Percentiles rank a stretch among this genome's conserved stretches.
These are phyloP conservation scores for Alternaria atra DNA, from an alignment of 2,329 filamentous ascomycete species.

Conservation along the genomic window DNA sequence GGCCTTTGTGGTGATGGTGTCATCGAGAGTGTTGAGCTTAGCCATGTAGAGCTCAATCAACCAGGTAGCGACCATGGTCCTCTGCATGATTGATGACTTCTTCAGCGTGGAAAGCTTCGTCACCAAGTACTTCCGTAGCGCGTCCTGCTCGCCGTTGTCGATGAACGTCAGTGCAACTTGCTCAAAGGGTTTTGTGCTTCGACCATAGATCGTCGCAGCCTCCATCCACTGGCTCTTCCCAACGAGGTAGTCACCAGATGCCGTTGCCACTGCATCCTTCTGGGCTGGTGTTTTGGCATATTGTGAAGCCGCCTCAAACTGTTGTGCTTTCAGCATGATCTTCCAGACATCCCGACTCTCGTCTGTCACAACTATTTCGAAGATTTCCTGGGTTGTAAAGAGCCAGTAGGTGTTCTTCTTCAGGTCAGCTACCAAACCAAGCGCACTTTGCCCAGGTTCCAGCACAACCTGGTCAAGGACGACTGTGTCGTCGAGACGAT, in stretches of 20 bases:
- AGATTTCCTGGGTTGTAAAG: constrained; percentile 89
- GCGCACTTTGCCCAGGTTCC: constrained; percentile 76
- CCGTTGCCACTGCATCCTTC: constrained; percentile 89
- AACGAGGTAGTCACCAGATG: constrained; percentile 88
- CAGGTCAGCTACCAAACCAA: constrained; percentile 88
- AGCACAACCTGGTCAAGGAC: constrained; percentile 90
- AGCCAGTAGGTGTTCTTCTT: constrained; percentile 99
- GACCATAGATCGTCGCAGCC: constrained; percentile 88
- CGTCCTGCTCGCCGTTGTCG: constrained; percentile 88
- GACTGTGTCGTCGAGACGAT: constrained; percentile 83
- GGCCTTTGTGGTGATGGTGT: constrained; percentile 88
- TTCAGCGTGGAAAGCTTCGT: constrained; percentile 84
- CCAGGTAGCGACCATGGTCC: constrained; percentile 95
- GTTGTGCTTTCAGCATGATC: constrained; percentile 84
- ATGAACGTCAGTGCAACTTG: constrained; percentile 93
- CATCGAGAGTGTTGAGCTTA: constrained; percentile 92
- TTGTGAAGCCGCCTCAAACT: constrained; percentile 87
- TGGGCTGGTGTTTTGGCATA: constrained; percentile 83
- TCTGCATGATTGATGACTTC: constrained; percentile 87
- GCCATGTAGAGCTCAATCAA: constrained; percentile 96
- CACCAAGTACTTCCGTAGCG: constrained; percentile 85
- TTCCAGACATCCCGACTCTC: constrained; percentile 95
- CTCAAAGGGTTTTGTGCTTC: constrained; percentile 96
- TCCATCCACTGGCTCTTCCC: constrained; percentile 83
- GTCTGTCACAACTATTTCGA: constrained; percentile 88